Evolutionary conservation across 2,329 filamentous ascomycete species (phyloP).

Genomic region (Knufia fluminis): DNA sequence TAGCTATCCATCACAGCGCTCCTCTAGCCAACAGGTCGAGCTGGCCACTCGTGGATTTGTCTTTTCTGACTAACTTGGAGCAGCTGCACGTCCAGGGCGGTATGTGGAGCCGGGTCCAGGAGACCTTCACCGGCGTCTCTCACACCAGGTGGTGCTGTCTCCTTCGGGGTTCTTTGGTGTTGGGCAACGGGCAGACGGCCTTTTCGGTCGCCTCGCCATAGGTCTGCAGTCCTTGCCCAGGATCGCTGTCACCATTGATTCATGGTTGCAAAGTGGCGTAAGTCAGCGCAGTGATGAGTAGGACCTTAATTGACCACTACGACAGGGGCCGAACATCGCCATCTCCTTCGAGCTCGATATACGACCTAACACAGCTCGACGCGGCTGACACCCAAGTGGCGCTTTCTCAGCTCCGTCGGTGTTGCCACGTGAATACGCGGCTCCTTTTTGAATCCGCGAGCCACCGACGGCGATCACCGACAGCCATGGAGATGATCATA

Average conservation of each 20-base stretch:
- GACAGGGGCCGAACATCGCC: too few species aligned
- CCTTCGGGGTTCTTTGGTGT: slow-evolving; percentile 1
- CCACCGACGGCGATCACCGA: neutral
- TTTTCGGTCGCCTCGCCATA: slow-evolving; percentile 3
- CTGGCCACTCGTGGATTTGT: slow-evolving; percentile 1
- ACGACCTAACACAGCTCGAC: slow-evolving; percentile 2
- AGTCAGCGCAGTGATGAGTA: too few species aligned
- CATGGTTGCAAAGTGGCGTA: neutral
- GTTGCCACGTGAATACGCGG: neutral
- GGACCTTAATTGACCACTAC: too few species aligned
- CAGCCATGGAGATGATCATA: slow-evolving; percentile 3
- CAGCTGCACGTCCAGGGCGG: slow-evolving; percentile 3
- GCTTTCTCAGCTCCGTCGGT: slow-evolving; percentile 1
- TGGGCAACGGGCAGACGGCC: slow-evolving; percentile 1
- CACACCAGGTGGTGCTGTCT: neutral
- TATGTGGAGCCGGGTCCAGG: slow-evolving; percentile 1
- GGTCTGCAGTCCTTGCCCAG: slow-evolving; percentile 3
- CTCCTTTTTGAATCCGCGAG: slow-evolving; percentile 2
- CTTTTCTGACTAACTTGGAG: neutral
- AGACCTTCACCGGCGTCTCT: slow-evolving; percentile 1
- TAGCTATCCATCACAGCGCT: slow-evolving; percentile 1
- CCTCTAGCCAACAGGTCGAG: neutral
- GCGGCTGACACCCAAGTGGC: slow-evolving; percentile 1
- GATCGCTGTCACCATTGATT: slow-evolving; percentile 2
- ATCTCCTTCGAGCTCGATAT: neutral